Evolutionary conservation across 2,329 filamentous ascomycete species (phyloP), one percentile per base, ranked within the genome.

Genomic region (Phyllachora maydis): DNA sequence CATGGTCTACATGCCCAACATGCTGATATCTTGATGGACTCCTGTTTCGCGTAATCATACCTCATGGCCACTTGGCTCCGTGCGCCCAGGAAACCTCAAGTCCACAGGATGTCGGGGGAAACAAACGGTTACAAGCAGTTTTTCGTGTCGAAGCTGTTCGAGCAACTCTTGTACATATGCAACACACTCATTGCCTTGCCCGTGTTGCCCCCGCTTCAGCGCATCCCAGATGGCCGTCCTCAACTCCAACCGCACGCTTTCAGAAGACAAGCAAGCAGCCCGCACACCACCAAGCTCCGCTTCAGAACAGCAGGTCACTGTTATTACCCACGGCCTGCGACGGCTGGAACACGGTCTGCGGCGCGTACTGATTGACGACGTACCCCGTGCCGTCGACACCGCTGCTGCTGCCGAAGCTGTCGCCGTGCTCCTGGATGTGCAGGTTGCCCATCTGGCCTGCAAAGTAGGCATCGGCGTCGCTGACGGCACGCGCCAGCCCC

Each of bases 381-480:
- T 72, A 71, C 24, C 58, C 60, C 28, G 56, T 52, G 31, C 24
- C 29, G 17, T 38, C 31, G 7, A 56, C 57, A 12, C 54, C 56
- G n/a, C n/a, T n/a, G 16, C 56, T 59, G 23, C 65, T 67, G 11
- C 67, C 68, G 40, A 72, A 73, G 9, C 65, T 65, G 34, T 72
- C 71, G 21, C 68, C 55, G 26, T 59, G 55, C 22, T 72, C 65
- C 34, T 66, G 62, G 28, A 82, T 56, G 27, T 62, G 59, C 64
- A 83, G 66, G 10, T 65, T 60, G 4, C 65, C 67, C 71, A 82
- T 76, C 42, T 77, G 71, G 21, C 69, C 74, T 10, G 76, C 71
- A 47, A 93, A 95, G 48, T 92, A 93, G 10, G 73, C 68, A 40
- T 93, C 85, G 7, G 83, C 85, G 26, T 88, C 82, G 38, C 62